Evolutionary conservation across 202 grass and related monocot genomes (phyloP).

Genomic region (Zoysia matrella): DNA sequence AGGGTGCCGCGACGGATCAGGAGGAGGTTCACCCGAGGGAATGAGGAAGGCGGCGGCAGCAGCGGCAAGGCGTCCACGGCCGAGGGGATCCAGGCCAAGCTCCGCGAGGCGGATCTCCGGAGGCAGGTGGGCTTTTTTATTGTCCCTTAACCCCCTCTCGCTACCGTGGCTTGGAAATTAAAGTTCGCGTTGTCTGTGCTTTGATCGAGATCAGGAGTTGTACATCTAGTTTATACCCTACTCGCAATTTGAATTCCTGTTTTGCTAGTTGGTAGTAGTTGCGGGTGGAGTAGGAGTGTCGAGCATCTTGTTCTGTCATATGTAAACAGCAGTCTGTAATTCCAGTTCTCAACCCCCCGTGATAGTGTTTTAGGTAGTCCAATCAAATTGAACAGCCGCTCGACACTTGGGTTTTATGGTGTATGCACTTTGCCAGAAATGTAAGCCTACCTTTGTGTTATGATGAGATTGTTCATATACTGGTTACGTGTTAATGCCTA

Average conservation of each 20-base stretch:
- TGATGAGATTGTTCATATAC: background rate
- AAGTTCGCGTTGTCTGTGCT: too few species aligned
- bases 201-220: too few species aligned
- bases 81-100: constrained; percentile 87
- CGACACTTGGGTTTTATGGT: background rate
- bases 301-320: too few species aligned
- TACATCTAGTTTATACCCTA: too few species aligned
- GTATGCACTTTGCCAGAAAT: constrained; percentile 2
- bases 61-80: constrained; percentile 47
- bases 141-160: background rate
- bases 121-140: constrained; percentile 55
- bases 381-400: background rate
- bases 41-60: constrained; percentile 34
- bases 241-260: too few species aligned
- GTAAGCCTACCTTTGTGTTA: background rate
- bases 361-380: background rate
- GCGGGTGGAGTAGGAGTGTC: too few species aligned
- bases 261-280: too few species aligned
- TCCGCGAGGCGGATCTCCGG: constrained; percentile 69
- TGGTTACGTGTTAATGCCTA: background rate
- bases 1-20: constrained; percentile 83
- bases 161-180: background rate
- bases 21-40: constrained; percentile 57
- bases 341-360: background rate
- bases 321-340: background rate